Conservation (phyloP, 257 asterid genomes). For the Solanum bulbocastanum region DNA sequence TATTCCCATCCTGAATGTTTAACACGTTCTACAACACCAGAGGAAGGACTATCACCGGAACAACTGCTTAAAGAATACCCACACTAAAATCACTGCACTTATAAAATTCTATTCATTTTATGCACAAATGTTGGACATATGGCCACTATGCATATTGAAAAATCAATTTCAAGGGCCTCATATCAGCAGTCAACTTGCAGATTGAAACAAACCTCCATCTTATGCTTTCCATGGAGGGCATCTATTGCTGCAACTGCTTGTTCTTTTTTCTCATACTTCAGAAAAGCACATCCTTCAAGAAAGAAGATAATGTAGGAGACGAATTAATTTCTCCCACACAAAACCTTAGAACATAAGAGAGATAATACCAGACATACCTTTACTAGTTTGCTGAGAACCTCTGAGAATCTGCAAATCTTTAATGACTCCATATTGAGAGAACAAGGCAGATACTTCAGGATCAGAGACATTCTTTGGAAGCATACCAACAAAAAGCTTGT, state of each 20-base stretch:
- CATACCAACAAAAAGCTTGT: conserved; percentile 94
- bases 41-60: not conserved
- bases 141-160: not conserved
- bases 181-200: not conserved
- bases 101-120: not conserved
- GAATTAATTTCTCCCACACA: not conserved
- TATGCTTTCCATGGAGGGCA: conserved; percentile 84
- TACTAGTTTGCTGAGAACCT: conserved; percentile 89
- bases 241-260: conserved; percentile 91
- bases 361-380: conserved; percentile 43
- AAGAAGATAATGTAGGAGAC: not conserved
- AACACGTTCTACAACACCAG: not conserved
- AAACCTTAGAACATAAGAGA: not conserved
- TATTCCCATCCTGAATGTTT: not conserved
- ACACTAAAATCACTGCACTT: not conserved
- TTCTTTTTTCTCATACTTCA: conserved; percentile 82
- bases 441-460: conserved; percentile 64
- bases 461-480: conserved; percentile 89
- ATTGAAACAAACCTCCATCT: conserved; percentile 71
- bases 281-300: conserved; percentile 78
- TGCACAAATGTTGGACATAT: not conserved
- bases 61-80: not conserved
- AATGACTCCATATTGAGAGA: conserved; percentile 80
- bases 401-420: conserved; percentile 82
- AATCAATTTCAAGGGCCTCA: not conserved